phyloP scores from a whole-genome alignment of 2,329 filamentous ascomycete species.

The Acephala macrosclerotiorum region DNA sequence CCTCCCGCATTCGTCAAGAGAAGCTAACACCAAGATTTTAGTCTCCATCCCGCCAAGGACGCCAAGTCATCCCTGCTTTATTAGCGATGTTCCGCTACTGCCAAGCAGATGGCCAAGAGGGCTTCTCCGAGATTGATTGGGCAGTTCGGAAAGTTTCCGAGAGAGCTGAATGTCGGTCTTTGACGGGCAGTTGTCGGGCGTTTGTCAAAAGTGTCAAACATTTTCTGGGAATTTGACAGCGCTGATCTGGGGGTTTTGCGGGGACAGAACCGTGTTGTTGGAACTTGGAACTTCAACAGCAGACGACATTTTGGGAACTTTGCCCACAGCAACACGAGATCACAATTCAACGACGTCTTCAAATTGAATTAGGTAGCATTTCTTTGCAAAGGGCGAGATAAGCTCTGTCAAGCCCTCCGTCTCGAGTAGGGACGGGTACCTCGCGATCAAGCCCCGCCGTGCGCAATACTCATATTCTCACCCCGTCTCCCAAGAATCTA shows the following conservation, averaged over 20 bases:
- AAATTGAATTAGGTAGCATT: background rate
- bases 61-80: background rate
- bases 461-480: background rate
- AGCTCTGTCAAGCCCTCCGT: background rate
- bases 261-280: constrained; percentile 1
- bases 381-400: background rate
- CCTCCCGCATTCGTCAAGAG: background rate
- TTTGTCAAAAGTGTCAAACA: background rate
- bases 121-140: background rate
- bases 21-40: background rate
- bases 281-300: background rate
- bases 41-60: background rate
- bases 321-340: background rate
- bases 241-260: constrained; percentile 20
- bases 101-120: background rate
- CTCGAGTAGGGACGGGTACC: background rate
- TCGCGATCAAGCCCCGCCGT: background rate
- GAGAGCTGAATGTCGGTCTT: background rate
- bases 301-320: too few relatives aligned
- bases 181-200: background rate
- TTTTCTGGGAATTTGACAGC: constrained; percentile 12
- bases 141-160: background rate
- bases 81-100: background rate
- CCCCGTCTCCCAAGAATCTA: background rate
- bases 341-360: background rate